Base-by-base conservation (phyloP, 148 eudicot species). In the Camellia japonica region DNA sequence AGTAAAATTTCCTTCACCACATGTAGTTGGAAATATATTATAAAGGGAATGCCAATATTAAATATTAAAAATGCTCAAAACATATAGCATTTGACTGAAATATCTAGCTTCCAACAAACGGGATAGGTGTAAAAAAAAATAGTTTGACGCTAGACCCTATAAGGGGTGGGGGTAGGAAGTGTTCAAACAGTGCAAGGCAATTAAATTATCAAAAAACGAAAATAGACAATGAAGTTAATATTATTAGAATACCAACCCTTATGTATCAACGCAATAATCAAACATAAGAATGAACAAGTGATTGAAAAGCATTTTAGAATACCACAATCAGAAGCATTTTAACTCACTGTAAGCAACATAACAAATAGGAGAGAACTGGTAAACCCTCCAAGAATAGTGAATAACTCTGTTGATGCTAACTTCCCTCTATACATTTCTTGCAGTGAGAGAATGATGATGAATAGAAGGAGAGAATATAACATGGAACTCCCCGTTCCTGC, bases 341-440 rank as follows among this genome's bases (percentile, higher is more conserved):
- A 64, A 85, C 91, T 91, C 72, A 94, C 98, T 23, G 97, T 90
- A 10, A 94, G 83, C 73, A 89, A 84, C 78, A 86, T 66, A 47
- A 94, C 83, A 81, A 94, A 94, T 64, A 94, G 80, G 20, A 92
- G 83, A 42, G 98, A 88, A 76, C 94, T 94, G 49, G 90, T 85
- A 84, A 94, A 92, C 41, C 98, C 98, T 63, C 98, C 98, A 80
- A 94, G 93, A 67, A 94, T 94, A 19, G 98, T 94, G 76, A 86
- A 92, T 62, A 94, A 80, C 86, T 94, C 97, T 0, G 97, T 85
- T 14, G 98, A 94, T 64, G 94, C 98, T 81, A 94, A 86, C 84
- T 88, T 94, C 30, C 85, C 94, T 87, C 93, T 87, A 64, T 88
- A 94, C 87, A 92, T 87, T 72, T 86, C 92, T 90, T 94, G 97